Base-by-base conservation (phyloP, 1,139 yeast species). In the Pichia sp. region DNA sequence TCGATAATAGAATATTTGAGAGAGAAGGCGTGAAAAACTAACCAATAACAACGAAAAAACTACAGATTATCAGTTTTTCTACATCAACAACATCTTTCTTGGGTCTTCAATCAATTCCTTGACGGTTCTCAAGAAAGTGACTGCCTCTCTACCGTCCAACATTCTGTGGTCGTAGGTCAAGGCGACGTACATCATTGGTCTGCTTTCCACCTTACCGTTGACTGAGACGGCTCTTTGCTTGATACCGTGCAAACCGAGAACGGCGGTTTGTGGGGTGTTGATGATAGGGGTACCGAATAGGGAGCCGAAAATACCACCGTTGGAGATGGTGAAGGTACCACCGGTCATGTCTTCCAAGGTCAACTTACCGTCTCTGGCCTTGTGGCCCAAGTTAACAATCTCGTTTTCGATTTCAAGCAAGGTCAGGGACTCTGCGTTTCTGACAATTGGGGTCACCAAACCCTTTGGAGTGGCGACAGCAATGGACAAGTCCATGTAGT, bases 381-480 rank as follows among this genome's bases (percentile, higher is more conserved):
- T 93, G 72, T 78, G 78, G 75, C 98, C 95, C 69, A 93, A 80
- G 64, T 76, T 75, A 57, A 84, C 70, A 64, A 93, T 92, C 74
- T 90, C 97, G 68, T 85, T 74, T 77, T 93, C 99, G 65, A 93
- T 86, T 61, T 89, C 98, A 67, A 93, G 77, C 56, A 93, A 88
- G 54, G 92, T 82, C 64, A 89, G 78, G 32, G 96, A 85, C 77
- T 93, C 99, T 56, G 96, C 97, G 72, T 95, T 95, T 80, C 99
- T 90, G 54, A 93, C 90, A 60, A 93, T 93, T 61, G 99, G 99
- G 52, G 99, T 93, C 52, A 93, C 99, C 67, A 93, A 83, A 70
- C 99, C 99, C 82, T 95, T 93, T 71, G 99, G 99, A 63, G 99
- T 95, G 61, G 99, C 97, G 60, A 93, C 99, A 45, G 99, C 99